These are phyloP conservation scores for Piper betle DNA, from an alignment of 164 flowering plant genomes.

Conservation along the genomic window DNA sequence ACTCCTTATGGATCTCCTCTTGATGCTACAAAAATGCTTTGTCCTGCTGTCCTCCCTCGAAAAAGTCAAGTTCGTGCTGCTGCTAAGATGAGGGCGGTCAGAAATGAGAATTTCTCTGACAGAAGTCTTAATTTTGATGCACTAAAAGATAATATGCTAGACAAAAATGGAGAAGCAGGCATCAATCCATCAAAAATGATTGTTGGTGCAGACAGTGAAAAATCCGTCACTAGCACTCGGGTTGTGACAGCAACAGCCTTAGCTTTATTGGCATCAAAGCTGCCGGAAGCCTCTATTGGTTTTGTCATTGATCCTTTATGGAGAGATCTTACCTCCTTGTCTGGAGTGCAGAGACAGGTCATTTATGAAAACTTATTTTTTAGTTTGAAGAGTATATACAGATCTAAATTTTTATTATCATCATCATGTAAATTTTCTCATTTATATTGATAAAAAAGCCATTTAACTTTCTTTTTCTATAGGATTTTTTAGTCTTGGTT, in stretches of 20 bases:
- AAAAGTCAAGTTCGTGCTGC: constrained; percentile 85
- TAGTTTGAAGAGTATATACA: not conserved
- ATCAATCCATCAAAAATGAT: constrained; percentile 40
- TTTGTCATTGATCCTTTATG: constrained; percentile 58
- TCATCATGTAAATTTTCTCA: too few species aligned
- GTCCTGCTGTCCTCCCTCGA: constrained; percentile 86
- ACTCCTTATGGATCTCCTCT: constrained; percentile 81
- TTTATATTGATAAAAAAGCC: too few species aligned
- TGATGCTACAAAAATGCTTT: constrained; percentile 86
- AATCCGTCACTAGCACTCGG: constrained; percentile 80
- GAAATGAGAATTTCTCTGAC: constrained; percentile 39
- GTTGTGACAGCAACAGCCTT: constrained; percentile 75
- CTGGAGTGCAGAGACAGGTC: constrained; percentile 98
- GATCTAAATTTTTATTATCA: too few species aligned
- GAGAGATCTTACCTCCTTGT: constrained; percentile 60
- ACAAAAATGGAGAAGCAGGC: constrained; percentile 48
- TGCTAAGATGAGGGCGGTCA: constrained; percentile 92
- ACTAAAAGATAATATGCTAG: constrained; percentile 24
- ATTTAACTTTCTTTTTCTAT: too few species aligned
- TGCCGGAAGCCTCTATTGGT: constrained; percentile 39
- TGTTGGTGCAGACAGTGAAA: constrained; percentile 86
- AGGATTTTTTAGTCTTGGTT: too few species aligned
- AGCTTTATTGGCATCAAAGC: constrained; percentile 73
- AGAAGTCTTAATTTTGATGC: constrained; percentile 23
- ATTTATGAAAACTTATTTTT: not conserved